Base-by-base conservation (phyloP, 164 flowering plant genomes). In the Aristolochia californica region DNA sequence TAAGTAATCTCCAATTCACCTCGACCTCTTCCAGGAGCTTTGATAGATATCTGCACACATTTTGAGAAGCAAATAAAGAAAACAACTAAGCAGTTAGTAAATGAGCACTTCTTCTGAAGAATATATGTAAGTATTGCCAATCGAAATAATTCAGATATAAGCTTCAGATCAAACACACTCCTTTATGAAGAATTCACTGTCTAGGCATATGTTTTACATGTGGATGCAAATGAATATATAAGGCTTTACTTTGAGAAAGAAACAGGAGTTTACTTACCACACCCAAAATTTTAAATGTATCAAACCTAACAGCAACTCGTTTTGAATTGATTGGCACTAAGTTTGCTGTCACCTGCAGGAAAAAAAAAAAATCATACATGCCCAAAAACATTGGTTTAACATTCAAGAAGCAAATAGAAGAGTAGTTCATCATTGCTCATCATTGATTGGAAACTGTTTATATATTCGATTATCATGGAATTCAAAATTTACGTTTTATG, bases 241-340 rank as follows among this genome's bases (percentile, higher is more conserved):
- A 17, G 5, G 10, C 50, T 17, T 47, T 4, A 45, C 48, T 47
- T 16, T 20, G 22, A 47, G 2, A 24, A 20, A 25, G 55, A 23
- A 22, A 52, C 10, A 2, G 43, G 28, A 44, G 25, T 38, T 48
- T 27, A 73, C 85, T 72, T 74, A 84, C 98, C 81, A 91, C 63
- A 16, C 95, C 88, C 8, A 56, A 65, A 56, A 91, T 84, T 71
- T 86, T 91, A 77, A 91, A 91, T 38, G 44, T 50, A 67, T 91
- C 96, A 65, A 91, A 88, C 62, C 83, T 74, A n/a, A 91, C 98
- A 62, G 91, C 95, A 57, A 86, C 96, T 69, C 77, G 84, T 62
- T 76, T 82, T 56, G 90, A 45, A 78, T 70, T 86, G 45, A 91
- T 68, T 58, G 98, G 98, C 1, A 76, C 82, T 56, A 91, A 76